phyloP scores from a whole-genome alignment of 352 stramenopile species.

The Phytophthora megakarya region DNA sequence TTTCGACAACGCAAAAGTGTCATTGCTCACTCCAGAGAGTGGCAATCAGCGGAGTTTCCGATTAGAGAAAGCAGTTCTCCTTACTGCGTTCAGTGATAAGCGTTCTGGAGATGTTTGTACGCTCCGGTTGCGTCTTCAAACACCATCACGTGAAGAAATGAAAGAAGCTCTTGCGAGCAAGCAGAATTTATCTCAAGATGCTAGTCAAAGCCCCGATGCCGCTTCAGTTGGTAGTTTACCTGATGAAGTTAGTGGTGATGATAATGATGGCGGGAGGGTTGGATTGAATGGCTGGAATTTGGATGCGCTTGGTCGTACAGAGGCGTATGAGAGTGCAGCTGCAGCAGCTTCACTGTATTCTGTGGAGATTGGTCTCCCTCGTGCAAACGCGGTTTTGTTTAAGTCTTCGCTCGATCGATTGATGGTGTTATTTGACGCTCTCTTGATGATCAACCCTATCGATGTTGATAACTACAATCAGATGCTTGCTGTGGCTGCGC shows the following conservation, averaged over 20 bases:
- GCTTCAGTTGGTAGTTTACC: conserved; percentile 28
- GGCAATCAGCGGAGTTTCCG: conserved; percentile 57
- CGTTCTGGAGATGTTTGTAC: conserved; percentile 44
- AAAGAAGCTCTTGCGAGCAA: conserved; percentile 56
- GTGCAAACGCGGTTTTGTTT: conserved; percentile 56
- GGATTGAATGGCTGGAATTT: conserved; percentile 84
- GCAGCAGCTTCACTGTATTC: conserved; percentile 59
- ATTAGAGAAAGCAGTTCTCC: conserved; percentile 50
- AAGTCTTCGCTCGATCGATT: conserved; percentile 77
- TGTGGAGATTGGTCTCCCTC: conserved; percentile 63
- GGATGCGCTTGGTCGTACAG: conserved; percentile 61
- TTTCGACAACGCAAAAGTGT: conserved; percentile 57
- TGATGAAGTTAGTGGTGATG: conserved; percentile 65
- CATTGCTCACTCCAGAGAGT: conserved; percentile 53
- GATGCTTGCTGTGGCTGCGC: conserved; percentile 55
- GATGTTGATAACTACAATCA: conserved; percentile 85
- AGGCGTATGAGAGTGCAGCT: conserved; percentile 66
- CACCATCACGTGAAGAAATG: conserved; percentile 52
- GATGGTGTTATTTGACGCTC: conserved; percentile 84
- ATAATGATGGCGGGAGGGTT: conserved; percentile 80
- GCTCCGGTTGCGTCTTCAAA: conserved; percentile 55
- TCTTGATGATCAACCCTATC: conserved; percentile 88
- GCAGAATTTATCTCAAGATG: conserved; percentile 74
- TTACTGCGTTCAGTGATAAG: conserved; percentile 47
- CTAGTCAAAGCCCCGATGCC: conserved; percentile 53